Evolutionary conservation across 1,284 basidiomycete species (phyloP).

Genomic region (Boletus putidus): DNA sequence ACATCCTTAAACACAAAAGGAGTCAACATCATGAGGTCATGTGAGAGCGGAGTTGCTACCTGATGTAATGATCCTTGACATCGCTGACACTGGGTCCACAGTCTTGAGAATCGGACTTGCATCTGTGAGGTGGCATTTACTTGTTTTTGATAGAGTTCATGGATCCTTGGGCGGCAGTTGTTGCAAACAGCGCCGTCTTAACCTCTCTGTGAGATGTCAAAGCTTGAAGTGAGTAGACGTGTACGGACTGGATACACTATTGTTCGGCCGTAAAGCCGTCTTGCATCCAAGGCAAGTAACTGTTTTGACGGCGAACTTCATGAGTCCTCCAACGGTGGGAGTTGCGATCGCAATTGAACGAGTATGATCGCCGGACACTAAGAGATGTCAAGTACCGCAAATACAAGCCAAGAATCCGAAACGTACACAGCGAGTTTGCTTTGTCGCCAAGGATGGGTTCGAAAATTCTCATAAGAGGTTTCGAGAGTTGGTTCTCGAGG

Average conservation of each 20-base stretch:
- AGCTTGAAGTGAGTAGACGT: neutral
- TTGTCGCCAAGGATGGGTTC: slow-evolving; percentile 96
- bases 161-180: slow-evolving; percentile 82
- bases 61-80: slow-evolving; percentile 96
- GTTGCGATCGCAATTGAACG: slow-evolving; percentile 92
- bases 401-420: neutral
- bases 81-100: slow-evolving; percentile 97
- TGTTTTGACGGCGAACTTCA: slow-evolving; percentile 96
- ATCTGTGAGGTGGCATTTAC: slow-evolving; percentile 69
- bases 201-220: slow-evolving; percentile 12
- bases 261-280: slow-evolving; percentile 74
- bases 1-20: slow-evolving; percentile 66
- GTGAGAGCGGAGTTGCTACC: slow-evolving; percentile 44
- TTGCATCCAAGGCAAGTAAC: slow-evolving; percentile 93
- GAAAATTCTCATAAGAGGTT: slow-evolving; percentile 94
- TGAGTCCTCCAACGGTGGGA: slow-evolving; percentile 89
- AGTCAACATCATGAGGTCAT: slow-evolving; percentile 1
- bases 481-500: slow-evolving; percentile 93
- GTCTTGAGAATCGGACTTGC: slow-evolving; percentile 86
- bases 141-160: slow-evolving; percentile 92
- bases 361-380: slow-evolving; percentile 93
- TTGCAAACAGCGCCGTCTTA: slow-evolving; percentile 89
- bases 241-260: slow-evolving; percentile 64
- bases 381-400: slow-evolving; percentile 12
- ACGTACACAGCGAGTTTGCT: slow-evolving; percentile 77